These are phyloP conservation scores for Aleurites moluccanus DNA, from an alignment of 441 rosid genomes.

Conservation along the genomic window DNA sequence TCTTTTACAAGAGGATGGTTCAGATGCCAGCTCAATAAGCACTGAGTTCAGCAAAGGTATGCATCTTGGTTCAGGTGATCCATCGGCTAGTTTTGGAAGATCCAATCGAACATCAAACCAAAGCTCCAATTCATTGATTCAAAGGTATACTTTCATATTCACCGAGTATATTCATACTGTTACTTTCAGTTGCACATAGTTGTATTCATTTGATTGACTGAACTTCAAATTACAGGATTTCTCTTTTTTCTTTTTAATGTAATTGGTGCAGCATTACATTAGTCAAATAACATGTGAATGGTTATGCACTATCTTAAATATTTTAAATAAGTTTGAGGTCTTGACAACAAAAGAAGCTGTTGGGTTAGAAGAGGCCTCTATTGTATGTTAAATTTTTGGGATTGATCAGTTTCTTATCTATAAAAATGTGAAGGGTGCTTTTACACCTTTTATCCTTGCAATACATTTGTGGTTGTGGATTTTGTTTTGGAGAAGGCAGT, in stretches of 20 bases:
- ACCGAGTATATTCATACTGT: not conserved
- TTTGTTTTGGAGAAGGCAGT: slow-evolving; percentile 4
- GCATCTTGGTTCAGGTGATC: slow-evolving; percentile 65
- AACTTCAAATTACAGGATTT: not conserved
- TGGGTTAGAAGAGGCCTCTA: not conserved
- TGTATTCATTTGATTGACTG: not conserved
- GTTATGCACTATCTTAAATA: not conserved
- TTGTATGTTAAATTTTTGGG: not conserved
- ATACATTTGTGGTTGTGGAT: not conserved
- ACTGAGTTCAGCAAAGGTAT: slow-evolving; percentile 68
- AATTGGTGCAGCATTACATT: slow-evolving; percentile 15
- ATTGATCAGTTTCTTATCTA: not conserved
- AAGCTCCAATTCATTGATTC: slow-evolving; percentile 48
- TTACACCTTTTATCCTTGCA: not conserved
- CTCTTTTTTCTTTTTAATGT: not conserved
- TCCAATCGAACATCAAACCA: slow-evolving; percentile 41
- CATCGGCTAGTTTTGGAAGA: slow-evolving; percentile 47
- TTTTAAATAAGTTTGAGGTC: not conserved
- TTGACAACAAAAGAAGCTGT: slow-evolving; percentile 10
- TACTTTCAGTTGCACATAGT: not conserved
- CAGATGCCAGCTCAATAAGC: slow-evolving; percentile 53
- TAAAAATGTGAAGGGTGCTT: not conserved
- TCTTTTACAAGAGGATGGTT: slow-evolving; percentile 86
- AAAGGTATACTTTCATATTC: slow-evolving; percentile 51
- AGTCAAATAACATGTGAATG: not conserved